phyloP scores from a whole-genome alignment of 371 early-diverging fungal genomes.

The Syncephalastrum contaminatum region DNA sequence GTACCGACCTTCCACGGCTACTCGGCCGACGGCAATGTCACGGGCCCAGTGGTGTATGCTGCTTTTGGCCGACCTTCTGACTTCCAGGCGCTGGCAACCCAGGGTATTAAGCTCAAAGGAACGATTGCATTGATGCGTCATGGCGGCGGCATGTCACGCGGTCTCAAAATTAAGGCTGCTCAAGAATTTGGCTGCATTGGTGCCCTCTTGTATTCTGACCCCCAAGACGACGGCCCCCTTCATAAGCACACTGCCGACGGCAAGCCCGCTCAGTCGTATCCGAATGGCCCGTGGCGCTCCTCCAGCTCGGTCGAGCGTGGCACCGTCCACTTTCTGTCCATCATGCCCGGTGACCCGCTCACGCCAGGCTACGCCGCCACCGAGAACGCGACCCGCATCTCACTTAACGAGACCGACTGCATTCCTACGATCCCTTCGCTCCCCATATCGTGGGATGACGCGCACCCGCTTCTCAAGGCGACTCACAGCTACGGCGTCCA shows the following conservation, averaged over 20 bases:
- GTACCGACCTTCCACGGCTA: slow-evolving; percentile 68
- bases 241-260: slow-evolving; percentile 7
- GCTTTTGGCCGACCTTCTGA: slow-evolving; percentile 62
- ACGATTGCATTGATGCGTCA: slow-evolving; percentile 62
- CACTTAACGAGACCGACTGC: slow-evolving; percentile 37
- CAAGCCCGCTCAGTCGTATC: slow-evolving; percentile 48
- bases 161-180: slow-evolving; percentile 60
- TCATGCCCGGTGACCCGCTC: slow-evolving; percentile 59
- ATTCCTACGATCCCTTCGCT: slow-evolving; percentile 58
- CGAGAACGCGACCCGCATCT: slow-evolving; percentile 43
- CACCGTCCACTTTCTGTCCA: slow-evolving; percentile 41
- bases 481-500: slow-evolving; percentile 95
- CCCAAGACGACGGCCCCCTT: slow-evolving; percentile 18
- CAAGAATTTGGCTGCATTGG: slow-evolving; percentile 57
- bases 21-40: slow-evolving; percentile 62
- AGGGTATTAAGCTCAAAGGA: slow-evolving; percentile 46
- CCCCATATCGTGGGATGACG: slow-evolving; percentile 65
- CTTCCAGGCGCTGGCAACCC: slow-evolving; percentile 38
- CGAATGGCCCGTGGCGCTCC: slow-evolving; percentile 66
- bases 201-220: slow-evolving; percentile 48
- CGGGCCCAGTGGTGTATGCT: slow-evolving; percentile 63
- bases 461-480: slow-evolving; percentile 80
- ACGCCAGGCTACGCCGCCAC: slow-evolving; percentile 57
- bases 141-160: slow-evolving; percentile 51
- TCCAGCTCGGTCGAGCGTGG: slow-evolving; percentile 53